These are phyloP conservation scores for Beauveria australis DNA, from an alignment of 2,329 filamentous ascomycete genomes.

Conservation along the genomic window DNA sequence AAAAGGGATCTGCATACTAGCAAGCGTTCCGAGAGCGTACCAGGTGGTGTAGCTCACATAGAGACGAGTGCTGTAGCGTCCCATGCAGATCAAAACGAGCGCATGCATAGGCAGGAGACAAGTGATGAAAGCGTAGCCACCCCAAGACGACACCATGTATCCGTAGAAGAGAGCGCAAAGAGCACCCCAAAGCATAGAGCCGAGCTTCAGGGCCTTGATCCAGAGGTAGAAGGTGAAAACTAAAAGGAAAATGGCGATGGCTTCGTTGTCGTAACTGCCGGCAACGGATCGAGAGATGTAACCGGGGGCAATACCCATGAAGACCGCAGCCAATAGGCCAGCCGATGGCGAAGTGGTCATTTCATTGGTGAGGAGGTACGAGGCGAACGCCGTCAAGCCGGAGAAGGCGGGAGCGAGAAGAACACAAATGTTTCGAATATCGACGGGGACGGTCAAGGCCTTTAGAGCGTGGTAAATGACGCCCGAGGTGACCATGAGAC, in stretches of 20 bases:
- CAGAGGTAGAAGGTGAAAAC: slow-evolving; percentile 98
- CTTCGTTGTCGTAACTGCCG: slow-evolving; percentile 98
- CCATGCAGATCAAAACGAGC: slow-evolving; percentile 93
- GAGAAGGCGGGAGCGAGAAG: slow-evolving; percentile 92
- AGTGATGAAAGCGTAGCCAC: slow-evolving; percentile 99
- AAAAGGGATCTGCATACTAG: slow-evolving; percentile 98
- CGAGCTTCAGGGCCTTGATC: slow-evolving; percentile 97
- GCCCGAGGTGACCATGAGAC: slow-evolving; percentile 97
- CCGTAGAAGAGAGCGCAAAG: slow-evolving; percentile 94
- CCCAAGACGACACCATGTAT: slow-evolving; percentile 99
- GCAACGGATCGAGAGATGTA: slow-evolving; percentile 98
- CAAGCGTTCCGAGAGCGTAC: slow-evolving; percentile 92
- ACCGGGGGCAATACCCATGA: slow-evolving; percentile 96
- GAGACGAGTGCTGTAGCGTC: slow-evolving; percentile 83
- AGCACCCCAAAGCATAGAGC: slow-evolving; percentile 93
- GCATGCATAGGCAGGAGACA: slow-evolving; percentile 91
- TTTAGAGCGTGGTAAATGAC: slow-evolving; percentile 91
- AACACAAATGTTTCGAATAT: slow-evolving; percentile 98
- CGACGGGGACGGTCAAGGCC: slow-evolving; percentile 81
- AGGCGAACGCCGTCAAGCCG: slow-evolving; percentile 82
- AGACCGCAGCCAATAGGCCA: slow-evolving; percentile 83
- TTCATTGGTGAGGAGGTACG: slow-evolving; percentile 93
- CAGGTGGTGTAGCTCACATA: slow-evolving; percentile 98
- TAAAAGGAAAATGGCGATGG: slow-evolving; percentile 96
- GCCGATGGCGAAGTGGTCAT: slow-evolving; percentile 95